Base-by-base conservation (phyloP, 176 grass and related monocot species). In the Lolium rigidum region DNA sequence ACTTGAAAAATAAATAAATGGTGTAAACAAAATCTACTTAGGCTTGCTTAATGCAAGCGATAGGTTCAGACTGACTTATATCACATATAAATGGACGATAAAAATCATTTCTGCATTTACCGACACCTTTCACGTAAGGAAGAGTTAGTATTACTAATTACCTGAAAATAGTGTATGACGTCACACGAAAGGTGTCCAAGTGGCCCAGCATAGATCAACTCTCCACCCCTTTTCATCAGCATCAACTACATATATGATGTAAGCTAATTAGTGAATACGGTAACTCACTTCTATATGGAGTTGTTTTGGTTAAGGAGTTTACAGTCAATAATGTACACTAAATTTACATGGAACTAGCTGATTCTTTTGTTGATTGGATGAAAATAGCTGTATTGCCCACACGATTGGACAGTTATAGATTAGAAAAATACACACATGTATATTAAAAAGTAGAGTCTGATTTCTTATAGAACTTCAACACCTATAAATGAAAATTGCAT, bases 201-300 rank as follows among this genome's bases (percentile, higher is more conserved):
- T 3, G 86, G 68, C 37, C 95, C 95, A n/a, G 83, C 79, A 51
- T 97, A 97, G 44, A 94, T 97, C 67, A 97, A 86, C 44, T 97
- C 60, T 85, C 95, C 95, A 74, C 95, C 95, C 49, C 88, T 94
- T 94, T 91, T 97, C 92, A 97, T 94, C 24, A 97, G 62, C 87
- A 97, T 77, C 24, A 97, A 37, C 95, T 97, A 68, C 31, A 78
- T 64, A 43, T 57, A 90, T 44, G 72, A 83, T 35, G 69, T 9
- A 47, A 80, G 41, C 18, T 14, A 84, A 38, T 56, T 28, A 49
- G 17, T 61, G n/a, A 41, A 77, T 17, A 28, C 26, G 26, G 26
- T 28, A 28, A 28, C 70, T 61, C 49, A 28, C 20, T 85, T 68
- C 3, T 43, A 57, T 78, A 59, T 78, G 39, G 46, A 64, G 20